These are phyloP conservation scores for Thermothielavioides terrestris DNA, from an alignment of 495 filamentous ascomycete genomes.

Conservation along the genomic window DNA sequence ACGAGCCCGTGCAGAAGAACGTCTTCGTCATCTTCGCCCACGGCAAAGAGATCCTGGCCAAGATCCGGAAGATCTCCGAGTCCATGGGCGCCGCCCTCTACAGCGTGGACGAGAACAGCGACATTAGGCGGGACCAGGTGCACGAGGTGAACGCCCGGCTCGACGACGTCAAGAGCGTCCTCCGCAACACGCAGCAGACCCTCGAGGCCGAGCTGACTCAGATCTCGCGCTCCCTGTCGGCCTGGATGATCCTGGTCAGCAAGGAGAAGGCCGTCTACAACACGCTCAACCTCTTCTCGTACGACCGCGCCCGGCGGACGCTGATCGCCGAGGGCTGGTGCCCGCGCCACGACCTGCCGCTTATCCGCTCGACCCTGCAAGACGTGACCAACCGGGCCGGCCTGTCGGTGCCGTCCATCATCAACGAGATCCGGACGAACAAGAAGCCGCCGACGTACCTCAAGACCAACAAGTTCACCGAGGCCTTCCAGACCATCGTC, in stretches of 20 bases:
- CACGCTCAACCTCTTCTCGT: constrained; percentile 91
- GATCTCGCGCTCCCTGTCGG: constrained; percentile 79
- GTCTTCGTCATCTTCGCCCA: constrained; percentile 99
- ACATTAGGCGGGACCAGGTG: constrained; percentile 86
- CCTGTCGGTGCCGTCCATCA: constrained; percentile 88
- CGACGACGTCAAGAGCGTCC: constrained; percentile 78
- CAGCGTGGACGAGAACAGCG: constrained; percentile 93
- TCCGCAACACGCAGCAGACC: constrained; percentile 93
- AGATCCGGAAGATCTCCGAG: constrained; percentile 98
- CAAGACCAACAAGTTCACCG: constrained; percentile 95
- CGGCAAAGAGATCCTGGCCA: constrained; percentile 93
- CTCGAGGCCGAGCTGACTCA: constrained; percentile 87
- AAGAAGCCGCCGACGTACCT: constrained; percentile 96
- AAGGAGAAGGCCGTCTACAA: constrained; percentile 99
- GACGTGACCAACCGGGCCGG: constrained; percentile 96
- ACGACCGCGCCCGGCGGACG: constrained; percentile 90
- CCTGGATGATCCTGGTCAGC: constrained; percentile 93
- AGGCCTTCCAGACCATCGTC: constrained; percentile 97
- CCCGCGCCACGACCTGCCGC: constrained; percentile 78
- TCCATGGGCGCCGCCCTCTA: constrained; percentile 92
- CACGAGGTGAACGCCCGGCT: constrained; percentile 93
- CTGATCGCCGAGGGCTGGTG: constrained; percentile 97
- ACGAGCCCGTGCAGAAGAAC: constrained; percentile 89
- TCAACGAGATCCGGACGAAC: constrained; percentile 92
- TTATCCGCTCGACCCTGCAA: constrained; percentile 90